Percentiles rank a stretch among this genome's conserved stretches.
Evolutionary conservation across 2,329 filamentous ascomycete genomes (phyloP).

Genomic region (Calycina herbarum): DNA sequence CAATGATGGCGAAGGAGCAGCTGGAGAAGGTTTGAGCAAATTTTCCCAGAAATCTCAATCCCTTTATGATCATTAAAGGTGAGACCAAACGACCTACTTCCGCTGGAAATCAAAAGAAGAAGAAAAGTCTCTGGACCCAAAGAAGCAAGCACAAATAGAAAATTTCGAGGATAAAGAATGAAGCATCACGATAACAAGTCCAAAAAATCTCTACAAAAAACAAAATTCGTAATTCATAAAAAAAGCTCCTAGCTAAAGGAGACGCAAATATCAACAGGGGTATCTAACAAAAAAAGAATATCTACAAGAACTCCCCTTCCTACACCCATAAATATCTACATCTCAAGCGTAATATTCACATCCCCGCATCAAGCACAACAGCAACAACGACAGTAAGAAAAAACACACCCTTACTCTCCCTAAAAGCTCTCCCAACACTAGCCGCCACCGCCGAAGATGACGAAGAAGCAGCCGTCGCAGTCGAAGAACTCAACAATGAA

Average conservation of each 20-base stretch:
- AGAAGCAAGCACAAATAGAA: too few species aligned
- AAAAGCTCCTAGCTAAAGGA: not conserved
- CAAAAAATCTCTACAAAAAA: not conserved
- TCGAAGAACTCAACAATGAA: not conserved
- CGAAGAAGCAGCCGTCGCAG: not conserved
- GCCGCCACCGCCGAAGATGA: not conserved
- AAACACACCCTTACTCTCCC: slow-evolving; percentile 3
- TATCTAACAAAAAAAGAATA: not conserved
- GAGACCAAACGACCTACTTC: too few species aligned
- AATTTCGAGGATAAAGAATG: too few species aligned
- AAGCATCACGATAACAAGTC: not conserved
- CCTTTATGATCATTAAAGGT: too few species aligned
- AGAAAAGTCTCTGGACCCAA: too few species aligned
- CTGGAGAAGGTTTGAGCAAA: too few species aligned
- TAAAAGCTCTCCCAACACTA: slow-evolving; percentile 3
- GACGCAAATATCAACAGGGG: not conserved
- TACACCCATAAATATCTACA: not conserved
- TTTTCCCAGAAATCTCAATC: too few species aligned
- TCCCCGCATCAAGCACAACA: not conserved
- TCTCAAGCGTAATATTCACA: not conserved
- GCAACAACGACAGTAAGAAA: not conserved
- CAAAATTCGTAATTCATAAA: slow-evolving; percentile 5
- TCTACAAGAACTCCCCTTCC: not conserved
- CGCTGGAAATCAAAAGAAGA: too few species aligned
- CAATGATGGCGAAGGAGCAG: too few species aligned